These are phyloP conservation scores for Rosa rugosa DNA, from an alignment of 306 rosid species.

Conservation along the genomic window DNA sequence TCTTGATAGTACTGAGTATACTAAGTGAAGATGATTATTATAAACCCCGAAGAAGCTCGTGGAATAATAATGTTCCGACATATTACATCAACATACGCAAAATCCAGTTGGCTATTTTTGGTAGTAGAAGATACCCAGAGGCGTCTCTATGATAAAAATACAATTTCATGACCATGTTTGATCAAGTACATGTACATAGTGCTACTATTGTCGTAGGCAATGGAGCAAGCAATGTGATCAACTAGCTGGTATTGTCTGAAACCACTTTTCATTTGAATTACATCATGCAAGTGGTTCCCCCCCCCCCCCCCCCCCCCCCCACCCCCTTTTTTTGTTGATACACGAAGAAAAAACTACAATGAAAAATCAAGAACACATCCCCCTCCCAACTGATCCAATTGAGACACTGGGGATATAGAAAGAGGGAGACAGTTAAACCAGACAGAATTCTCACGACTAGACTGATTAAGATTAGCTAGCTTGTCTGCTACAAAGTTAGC, in stretches of 20 bases:
- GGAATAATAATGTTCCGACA: conserved; percentile 2
- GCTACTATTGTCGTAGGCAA: neutral
- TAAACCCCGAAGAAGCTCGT: neutral
- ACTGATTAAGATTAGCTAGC: no score
- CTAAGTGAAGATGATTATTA: neutral
- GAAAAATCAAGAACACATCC: no score
- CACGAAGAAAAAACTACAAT: no score
- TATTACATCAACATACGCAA: neutral
- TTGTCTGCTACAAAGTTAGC: no score
- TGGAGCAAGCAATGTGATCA: neutral
- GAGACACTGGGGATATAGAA: no score
- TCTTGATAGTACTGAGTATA: neutral
- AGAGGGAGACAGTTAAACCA: no score
- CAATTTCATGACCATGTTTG: neutral
- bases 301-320: no score
- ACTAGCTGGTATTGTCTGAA: neutral
- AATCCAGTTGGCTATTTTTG: neutral
- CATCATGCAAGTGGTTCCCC: no score
- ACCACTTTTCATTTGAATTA: neutral
- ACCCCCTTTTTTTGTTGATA: no score
- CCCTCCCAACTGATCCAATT: no score
- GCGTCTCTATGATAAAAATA: neutral
- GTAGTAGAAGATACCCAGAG: neutral
- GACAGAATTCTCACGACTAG: no score
- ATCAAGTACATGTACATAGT: neutral